These are phyloP conservation scores for Leccinellum rugosiceps DNA, from an alignment of 768 basidiomycete species.

Conservation along the genomic window DNA sequence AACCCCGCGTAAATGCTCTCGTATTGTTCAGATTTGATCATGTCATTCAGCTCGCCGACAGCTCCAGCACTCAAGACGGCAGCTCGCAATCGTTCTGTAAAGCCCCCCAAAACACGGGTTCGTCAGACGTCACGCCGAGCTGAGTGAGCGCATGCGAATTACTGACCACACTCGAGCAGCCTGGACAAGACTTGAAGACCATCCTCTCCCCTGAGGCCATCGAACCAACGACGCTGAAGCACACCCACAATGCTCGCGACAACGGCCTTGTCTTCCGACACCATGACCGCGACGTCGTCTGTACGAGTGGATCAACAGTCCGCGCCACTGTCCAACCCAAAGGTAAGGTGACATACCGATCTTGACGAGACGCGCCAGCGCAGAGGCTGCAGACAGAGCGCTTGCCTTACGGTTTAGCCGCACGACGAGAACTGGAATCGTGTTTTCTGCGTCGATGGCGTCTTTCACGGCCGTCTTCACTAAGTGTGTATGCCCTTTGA, in stretches of 20 bases:
- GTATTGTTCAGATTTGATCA: slow-evolving; percentile 11
- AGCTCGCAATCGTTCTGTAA: slow-evolving; percentile 15
- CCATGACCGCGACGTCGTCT: slow-evolving; percentile 18
- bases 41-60: slow-evolving; percentile 11
- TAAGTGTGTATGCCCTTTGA: not conserved
- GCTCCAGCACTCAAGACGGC: slow-evolving; percentile 13
- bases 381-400: slow-evolving; percentile 19
- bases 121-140: not conserved
- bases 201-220: slow-evolving; percentile 26
- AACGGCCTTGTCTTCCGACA: slow-evolving; percentile 2
- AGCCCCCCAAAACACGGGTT: not conserved
- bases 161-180: slow-evolving; percentile 23
- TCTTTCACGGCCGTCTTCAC: slow-evolving; percentile 8
- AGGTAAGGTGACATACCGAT: slow-evolving; percentile 16
- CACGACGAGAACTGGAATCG: slow-evolving; percentile 15
- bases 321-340: not conserved
- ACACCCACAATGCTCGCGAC: slow-evolving; percentile 16
- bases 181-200: slow-evolving; percentile 17
- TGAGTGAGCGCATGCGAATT: not conserved
- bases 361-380: slow-evolving; percentile 12
- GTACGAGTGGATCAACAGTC: not conserved
- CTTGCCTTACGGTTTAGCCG: slow-evolving; percentile 15
- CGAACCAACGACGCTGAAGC: slow-evolving; percentile 28
- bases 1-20: slow-evolving; percentile 16
- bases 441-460: slow-evolving; percentile 14